Base-by-base conservation (phyloP, 768 basidiomycete genomes). In the Leccinum sublutescens region DNA sequence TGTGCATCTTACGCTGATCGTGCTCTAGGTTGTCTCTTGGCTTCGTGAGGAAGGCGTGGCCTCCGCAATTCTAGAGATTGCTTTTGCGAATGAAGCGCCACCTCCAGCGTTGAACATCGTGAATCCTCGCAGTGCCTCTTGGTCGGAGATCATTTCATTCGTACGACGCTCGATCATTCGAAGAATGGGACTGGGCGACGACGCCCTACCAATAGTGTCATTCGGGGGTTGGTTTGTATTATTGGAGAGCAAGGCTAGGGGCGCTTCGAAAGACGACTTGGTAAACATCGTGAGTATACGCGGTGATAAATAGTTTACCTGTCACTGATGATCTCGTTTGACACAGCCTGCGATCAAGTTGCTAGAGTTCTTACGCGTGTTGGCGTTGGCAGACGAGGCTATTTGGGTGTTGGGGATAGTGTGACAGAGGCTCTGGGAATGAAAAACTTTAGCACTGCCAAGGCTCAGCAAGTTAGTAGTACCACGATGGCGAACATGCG, bases 41-140 rank as follows among this genome's bases (percentile, higher is more conserved):
- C 47, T 82, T 3, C 78, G 81, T 0, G 71, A 74, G 54, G 73
- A 80, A 61, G 66, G 71, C 1, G 79, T 74, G 0, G 76, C 78
- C 0, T 15, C 67, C 31, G 69, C 72, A 0, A 62, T 80, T 9
- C 43, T 76, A 9, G 71, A 78, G 57, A 54, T 65, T 1, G 69
- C 68, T 6, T 66, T 73, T 34, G 33, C 50, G 1, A 55, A 60
- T 23, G 64, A 49, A 1, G 56, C 67, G 0, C 54, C 59, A 0
- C 69, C 68, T 1, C 55, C 69, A 3, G 59, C 67, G 5, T 57
- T 78, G 58, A 75, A 81, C 59, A 57, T 82, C 3, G 66, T 76
- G 1, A 77, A 80, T 59, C 80, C 80, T 14, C 61, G 66, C 17
- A 72, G 74, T 4, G 58, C 69, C 4, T 43, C 66, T 4, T 79